phyloP scores from a whole-genome alignment of 192 early-diverging fungal genomes.

The Gryganskiella cystojenkinii region DNA sequence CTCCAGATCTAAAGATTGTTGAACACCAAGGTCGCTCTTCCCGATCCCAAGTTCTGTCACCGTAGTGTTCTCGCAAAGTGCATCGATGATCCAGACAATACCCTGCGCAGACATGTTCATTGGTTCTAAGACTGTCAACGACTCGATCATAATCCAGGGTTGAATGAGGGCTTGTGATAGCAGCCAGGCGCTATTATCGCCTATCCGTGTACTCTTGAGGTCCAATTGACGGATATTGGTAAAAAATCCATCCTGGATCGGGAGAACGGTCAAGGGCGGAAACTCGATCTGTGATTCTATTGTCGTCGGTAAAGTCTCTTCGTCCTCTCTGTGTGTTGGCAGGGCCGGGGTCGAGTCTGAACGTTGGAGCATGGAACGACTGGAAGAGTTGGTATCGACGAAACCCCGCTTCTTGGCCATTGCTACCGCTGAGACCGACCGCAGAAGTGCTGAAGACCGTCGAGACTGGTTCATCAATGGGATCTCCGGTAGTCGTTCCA shows the following conservation, averaged over 20 bases:
- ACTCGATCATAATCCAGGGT: constrained; percentile 16
- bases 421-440: not conserved
- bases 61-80: constrained; percentile 28
- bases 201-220: constrained; percentile 41
- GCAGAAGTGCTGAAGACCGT: not conserved
- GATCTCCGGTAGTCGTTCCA: not conserved
- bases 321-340: not conserved
- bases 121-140: constrained; percentile 34
- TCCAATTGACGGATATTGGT: constrained; percentile 43
- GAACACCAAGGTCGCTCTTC: constrained; percentile 5
- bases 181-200: constrained; percentile 30
- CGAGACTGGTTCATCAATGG: not conserved
- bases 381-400: not conserved
- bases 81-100: constrained; percentile 38
- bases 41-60: constrained; percentile 46
- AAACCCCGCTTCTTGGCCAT: not conserved
- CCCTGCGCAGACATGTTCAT: constrained; percentile 22
- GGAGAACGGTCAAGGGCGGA: not conserved
- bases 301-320: not conserved
- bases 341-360: constrained; percentile 6
- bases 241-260: constrained; percentile 17
- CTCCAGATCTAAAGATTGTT: constrained; percentile 3
- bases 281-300: not conserved
- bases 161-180: constrained; percentile 40
- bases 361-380: not conserved